Conservation (phyloP, 1,284 basidiomycete genomes). For the Irpex lacteus region DNA sequence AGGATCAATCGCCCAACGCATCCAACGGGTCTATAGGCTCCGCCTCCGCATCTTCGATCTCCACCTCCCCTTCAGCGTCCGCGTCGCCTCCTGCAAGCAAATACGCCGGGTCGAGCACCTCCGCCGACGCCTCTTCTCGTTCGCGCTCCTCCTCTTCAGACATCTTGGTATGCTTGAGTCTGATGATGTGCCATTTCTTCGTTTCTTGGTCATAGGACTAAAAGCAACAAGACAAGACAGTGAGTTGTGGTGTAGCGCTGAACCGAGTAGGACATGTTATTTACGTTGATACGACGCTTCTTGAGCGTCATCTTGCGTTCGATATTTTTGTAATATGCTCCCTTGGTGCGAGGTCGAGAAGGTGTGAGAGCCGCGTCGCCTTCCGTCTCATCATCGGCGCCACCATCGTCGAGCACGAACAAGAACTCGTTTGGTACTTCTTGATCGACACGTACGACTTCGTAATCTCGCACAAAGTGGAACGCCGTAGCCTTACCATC, state of each 20-base stretch:
- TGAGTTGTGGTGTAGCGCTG: no score
- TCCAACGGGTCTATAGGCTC: constrained; percentile 7
- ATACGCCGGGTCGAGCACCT: constrained; percentile 54
- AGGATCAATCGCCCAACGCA: neutral
- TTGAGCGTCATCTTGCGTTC: constrained; percentile 83
- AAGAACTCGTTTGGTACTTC: constrained; percentile 84
- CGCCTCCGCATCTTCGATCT: constrained; percentile 17
- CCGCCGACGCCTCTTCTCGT: constrained; percentile 48
- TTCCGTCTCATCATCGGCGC: constrained; percentile 29
- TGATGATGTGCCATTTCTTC: constrained; percentile 78
- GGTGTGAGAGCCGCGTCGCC: constrained; percentile 32
- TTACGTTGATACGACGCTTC: constrained; percentile 82
- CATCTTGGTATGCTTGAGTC: constrained; percentile 54
- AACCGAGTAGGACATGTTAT: no score
- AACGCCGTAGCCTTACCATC: constrained; percentile 38
- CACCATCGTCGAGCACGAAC: constrained; percentile 70
- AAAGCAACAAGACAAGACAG: no score
- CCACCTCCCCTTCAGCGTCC: constrained; percentile 41
- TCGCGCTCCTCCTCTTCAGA: constrained; percentile 50
- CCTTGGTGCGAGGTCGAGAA: constrained; percentile 35
- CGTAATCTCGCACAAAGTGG: constrained; percentile 77
- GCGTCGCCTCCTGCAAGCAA: constrained; percentile 41
- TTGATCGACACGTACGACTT: constrained; percentile 79
- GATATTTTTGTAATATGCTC: constrained; percentile 86
- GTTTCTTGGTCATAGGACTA: constrained; percentile 64